A percentile compares a stretch with the other conserved stretches of the same genome.
phyloP scores from a whole-genome alignment of 139 green algal species.

The Chlamydomonas sp. region DNA sequence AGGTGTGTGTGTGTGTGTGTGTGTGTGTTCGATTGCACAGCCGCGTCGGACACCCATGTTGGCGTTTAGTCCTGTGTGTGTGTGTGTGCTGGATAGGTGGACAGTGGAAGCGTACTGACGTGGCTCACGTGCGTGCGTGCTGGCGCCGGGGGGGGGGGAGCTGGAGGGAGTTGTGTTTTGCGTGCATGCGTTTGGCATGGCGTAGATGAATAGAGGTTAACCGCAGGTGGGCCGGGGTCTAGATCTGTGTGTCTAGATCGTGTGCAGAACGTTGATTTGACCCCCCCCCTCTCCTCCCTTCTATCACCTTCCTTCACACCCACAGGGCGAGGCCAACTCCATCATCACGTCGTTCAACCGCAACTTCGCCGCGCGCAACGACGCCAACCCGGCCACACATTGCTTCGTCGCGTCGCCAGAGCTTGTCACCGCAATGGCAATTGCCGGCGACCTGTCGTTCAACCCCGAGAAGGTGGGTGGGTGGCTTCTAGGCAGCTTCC shows the following conservation, averaged over 20 bases:
- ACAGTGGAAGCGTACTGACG: constrained; percentile 91
- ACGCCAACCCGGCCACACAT: constrained; percentile 89
- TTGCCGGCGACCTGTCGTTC: constrained; percentile 81
- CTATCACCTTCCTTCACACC: not conserved
- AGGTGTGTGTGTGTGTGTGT: too few species aligned
- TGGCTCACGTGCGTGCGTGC: constrained; percentile 78
- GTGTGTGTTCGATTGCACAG: too few species aligned
- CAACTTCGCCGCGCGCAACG: constrained; percentile 92
- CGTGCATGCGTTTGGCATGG: too few species aligned
- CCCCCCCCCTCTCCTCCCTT: not conserved
- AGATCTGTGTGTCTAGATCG: too few species aligned
- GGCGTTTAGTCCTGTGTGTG: constrained; percentile 47
- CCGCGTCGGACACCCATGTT: too few species aligned
- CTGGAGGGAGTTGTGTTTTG: too few species aligned
- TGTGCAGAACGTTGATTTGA: too few species aligned
- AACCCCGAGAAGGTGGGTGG: constrained; percentile 95
- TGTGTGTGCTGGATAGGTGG: constrained; percentile 37
- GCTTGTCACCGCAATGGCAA: constrained; percentile 63
- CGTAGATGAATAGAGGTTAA: too few species aligned
- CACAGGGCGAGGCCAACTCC: constrained; percentile 79
- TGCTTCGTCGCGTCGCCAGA: constrained; percentile 87
- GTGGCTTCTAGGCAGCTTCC: constrained; percentile 36
- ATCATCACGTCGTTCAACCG: constrained; percentile 93
- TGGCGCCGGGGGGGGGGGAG: too few species aligned
- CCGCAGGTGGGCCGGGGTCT: too few species aligned